A percentile compares a stretch with the other conserved stretches of the same genome.
These are phyloP conservation scores for Cryptococcus sp. DNA, from an alignment of 1,284 basidiomycete genomes.

Conservation along the genomic window DNA sequence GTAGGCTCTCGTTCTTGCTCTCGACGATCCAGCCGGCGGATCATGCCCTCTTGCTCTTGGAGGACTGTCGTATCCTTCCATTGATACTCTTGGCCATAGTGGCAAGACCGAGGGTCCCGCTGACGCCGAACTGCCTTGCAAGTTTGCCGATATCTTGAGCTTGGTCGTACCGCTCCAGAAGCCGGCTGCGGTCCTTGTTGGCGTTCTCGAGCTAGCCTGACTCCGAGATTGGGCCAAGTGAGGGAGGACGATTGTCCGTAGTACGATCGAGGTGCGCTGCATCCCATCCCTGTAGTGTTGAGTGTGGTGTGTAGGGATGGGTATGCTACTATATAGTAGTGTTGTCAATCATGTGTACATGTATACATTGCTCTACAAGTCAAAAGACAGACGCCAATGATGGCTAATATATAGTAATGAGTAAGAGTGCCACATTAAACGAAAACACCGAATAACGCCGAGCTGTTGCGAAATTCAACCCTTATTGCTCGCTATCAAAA, in stretches of 20 bases:
- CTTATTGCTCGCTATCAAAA: constrained; percentile 1
- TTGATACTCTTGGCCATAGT: not conserved
- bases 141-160: too few relatives aligned
- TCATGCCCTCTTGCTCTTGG: constrained; percentile 7
- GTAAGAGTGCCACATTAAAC: constrained; percentile 11
- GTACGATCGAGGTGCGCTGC: constrained; percentile 19
- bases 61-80: not conserved
- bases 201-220: too few relatives aligned
- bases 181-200: too few relatives aligned
- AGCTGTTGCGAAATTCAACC: constrained; percentile 16
- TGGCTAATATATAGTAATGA: too few relatives aligned
- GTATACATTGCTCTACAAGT: too few relatives aligned
- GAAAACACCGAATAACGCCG: constrained; percentile 13
- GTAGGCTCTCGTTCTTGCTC: constrained; percentile 7
- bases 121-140: too few relatives aligned
- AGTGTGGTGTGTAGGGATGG: not conserved
- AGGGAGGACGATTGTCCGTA: constrained; percentile 29
- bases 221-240: constrained; percentile 5
- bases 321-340: not conserved
- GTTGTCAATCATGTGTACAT: not conserved
- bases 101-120: too few relatives aligned
- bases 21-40: not conserved
- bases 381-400: too few relatives aligned
- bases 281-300: constrained; percentile 22
- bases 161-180: too few relatives aligned